Conservation (phyloP, 805 yeast species). For the Suhomyces prunicola region DNA sequence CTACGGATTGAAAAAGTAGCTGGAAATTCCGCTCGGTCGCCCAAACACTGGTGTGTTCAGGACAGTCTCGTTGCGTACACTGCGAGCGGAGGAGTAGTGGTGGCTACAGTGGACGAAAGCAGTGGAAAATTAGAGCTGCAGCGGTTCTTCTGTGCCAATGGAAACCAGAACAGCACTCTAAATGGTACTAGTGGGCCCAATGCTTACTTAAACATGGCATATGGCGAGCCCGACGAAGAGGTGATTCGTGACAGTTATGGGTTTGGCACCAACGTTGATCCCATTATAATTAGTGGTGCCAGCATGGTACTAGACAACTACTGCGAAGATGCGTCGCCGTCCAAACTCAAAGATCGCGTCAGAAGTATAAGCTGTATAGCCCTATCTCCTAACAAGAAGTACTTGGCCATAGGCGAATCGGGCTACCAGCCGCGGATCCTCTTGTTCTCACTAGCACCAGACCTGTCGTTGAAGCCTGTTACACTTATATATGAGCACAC, state of each 20-base stretch:
- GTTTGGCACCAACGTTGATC: slow-evolving; percentile 26
- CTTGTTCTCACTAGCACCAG: slow-evolving; percentile 54
- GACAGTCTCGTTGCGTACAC: slow-evolving; percentile 47
- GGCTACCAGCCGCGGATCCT: slow-evolving; percentile 69
- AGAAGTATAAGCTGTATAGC: slow-evolving; percentile 57
- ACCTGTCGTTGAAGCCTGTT: slow-evolving; percentile 47
- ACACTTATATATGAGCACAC: slow-evolving; percentile 58
- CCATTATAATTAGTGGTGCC: slow-evolving; percentile 22
- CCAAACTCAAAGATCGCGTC: slow-evolving; percentile 39
- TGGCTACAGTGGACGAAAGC: slow-evolving; percentile 30
- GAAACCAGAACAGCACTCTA: slow-evolving; percentile 1
- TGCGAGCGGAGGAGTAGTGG: slow-evolving; percentile 62
- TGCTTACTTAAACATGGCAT: slow-evolving; percentile 28
- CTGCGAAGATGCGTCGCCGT: slow-evolving; percentile 11
- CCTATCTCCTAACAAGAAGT: slow-evolving; percentile 49
- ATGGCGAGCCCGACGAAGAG: slow-evolving; percentile 8
- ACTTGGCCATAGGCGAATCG: slow-evolving; percentile 66
- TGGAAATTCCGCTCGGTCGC: slow-evolving; percentile 47
- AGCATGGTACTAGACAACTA: slow-evolving; percentile 10
- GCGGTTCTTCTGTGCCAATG: slow-evolving; percentile 52
- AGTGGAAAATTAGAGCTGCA: slow-evolving; percentile 27
- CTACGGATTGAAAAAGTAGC: slow-evolving; percentile 13
- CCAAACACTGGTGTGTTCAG: slow-evolving; percentile 40
- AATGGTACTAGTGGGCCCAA: slow-evolving; percentile 16
- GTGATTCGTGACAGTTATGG: slow-evolving; percentile 33